Percentiles rank a stretch among this genome's conserved stretches.
phyloP scores from a whole-genome alignment of 139 green algal genomes.

The Chlorella sp. region DNA sequence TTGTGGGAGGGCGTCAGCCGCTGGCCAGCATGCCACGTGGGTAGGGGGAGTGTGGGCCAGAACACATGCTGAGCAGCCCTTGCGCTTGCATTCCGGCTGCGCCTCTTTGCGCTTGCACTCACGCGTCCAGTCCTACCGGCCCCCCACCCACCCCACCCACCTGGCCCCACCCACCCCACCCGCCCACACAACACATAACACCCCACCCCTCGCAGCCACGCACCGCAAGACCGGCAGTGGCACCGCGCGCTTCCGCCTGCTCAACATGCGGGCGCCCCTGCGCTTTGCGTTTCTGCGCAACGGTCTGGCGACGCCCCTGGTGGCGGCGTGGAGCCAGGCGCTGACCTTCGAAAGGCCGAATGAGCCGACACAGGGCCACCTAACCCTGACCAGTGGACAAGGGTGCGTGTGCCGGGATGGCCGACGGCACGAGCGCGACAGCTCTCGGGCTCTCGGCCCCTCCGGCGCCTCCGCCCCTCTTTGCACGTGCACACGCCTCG shows the following conservation, averaged over 20 bases:
- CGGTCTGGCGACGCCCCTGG: constrained; percentile 29
- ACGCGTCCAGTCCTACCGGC: neutral
- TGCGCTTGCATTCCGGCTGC: neutral
- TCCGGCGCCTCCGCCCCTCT: neutral
- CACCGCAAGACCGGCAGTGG: neutral
- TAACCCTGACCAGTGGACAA: constrained; percentile 19
- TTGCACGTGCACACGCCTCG: too few species aligned
- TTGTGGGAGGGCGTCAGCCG: neutral
- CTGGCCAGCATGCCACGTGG: neutral
- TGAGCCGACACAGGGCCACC: constrained; percentile 26
- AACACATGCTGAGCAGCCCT: neutral
- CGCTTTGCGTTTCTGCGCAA: constrained; percentile 31
- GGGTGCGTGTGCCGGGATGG: neutral
- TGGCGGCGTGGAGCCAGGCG: constrained; percentile 26
- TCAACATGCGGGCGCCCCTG: constrained; percentile 40
- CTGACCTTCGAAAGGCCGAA: constrained; percentile 11
- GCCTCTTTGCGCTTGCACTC: neutral
- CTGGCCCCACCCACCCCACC: neutral
- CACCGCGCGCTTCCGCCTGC: constrained; percentile 30
- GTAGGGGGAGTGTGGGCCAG: too few species aligned
- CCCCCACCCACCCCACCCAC: neutral
- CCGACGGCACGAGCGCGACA: neutral
- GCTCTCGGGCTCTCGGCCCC: neutral
- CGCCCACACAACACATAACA: neutral
- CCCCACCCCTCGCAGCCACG: neutral